These are phyloP conservation scores for Euphorbia corollata DNA, from an alignment of 441 rosid species.

Conservation along the genomic window DNA sequence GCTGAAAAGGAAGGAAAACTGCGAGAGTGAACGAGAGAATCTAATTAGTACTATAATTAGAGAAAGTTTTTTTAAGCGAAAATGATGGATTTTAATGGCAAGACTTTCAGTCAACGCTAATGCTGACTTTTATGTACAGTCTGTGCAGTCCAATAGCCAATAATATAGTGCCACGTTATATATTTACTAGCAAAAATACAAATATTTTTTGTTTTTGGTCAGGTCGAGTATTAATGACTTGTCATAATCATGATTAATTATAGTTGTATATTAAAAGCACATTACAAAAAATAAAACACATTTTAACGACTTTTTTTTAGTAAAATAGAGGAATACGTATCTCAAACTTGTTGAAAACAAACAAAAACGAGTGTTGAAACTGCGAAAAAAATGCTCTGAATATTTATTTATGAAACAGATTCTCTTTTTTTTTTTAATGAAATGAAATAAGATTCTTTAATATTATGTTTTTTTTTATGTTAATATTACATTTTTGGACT, in stretches of 20 bases:
- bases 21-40: conserved; percentile 27
- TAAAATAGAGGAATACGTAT: too few species aligned
- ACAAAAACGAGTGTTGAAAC: too few species aligned
- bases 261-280: too few species aligned
- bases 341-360: too few species aligned
- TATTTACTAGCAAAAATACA: background rate
- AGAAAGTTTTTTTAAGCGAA: conserved; percentile 25
- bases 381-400: too few species aligned
- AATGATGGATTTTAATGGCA: conserved; percentile 26
- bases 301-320: too few species aligned
- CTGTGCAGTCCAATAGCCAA: background rate
- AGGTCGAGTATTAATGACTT: background rate
- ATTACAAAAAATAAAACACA: too few species aligned
- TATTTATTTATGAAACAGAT: too few species aligned
- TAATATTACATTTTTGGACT: too few species aligned
- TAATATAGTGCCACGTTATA: background rate
- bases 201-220: conserved; percentile 5
- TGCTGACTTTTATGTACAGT: conserved; percentile 1
- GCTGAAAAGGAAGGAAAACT: conserved; percentile 7
- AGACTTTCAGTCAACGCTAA: conserved; percentile 11
- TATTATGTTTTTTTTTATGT: too few species aligned
- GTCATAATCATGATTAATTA: background rate
- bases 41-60: conserved; percentile 12
- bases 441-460: too few species aligned
- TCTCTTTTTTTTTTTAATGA: too few species aligned